A percentile compares a stretch with the other conserved stretches of the same genome.
These are phyloP conservation scores for Saccharata proteae DNA, from an alignment of 2,329 filamentous ascomycete species.

Conservation along the genomic window DNA sequence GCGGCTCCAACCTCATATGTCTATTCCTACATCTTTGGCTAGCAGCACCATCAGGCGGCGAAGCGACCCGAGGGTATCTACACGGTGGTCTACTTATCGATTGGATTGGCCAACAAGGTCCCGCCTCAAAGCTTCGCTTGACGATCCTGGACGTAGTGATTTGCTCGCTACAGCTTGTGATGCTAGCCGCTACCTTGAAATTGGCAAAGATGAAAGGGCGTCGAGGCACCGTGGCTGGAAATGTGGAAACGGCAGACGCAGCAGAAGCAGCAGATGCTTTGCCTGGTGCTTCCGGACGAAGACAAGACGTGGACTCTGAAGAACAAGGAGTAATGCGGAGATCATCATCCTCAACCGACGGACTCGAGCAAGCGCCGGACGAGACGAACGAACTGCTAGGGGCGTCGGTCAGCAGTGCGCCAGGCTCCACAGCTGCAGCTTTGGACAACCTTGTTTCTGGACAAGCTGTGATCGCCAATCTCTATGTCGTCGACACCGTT, in stretches of 20 bases:
- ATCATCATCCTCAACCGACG: slow-evolving; percentile 9
- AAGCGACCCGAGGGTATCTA: slow-evolving; percentile 41
- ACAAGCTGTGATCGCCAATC: slow-evolving; percentile 33
- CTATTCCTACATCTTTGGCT: slow-evolving; percentile 39
- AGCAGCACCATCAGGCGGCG: slow-evolving; percentile 30
- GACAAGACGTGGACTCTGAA: slow-evolving; percentile 47
- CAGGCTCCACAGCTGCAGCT: slow-evolving; percentile 17
- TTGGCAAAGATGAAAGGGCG: slow-evolving; percentile 36
- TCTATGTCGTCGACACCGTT: slow-evolving; percentile 29
- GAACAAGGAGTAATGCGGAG: slow-evolving; percentile 42
- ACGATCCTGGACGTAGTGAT: slow-evolving; percentile 42
- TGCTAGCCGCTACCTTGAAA: slow-evolving; percentile 43
- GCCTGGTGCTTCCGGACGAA: background rate
- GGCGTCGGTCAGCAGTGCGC: slow-evolving; percentile 8
- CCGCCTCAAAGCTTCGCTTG: slow-evolving; percentile 41
- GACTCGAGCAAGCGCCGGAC: background rate
- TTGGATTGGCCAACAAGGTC: slow-evolving; percentile 50
- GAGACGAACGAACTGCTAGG: slow-evolving; percentile 4
- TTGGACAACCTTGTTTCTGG: slow-evolving; percentile 36
- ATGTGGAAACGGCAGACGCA: slow-evolving; percentile 7
- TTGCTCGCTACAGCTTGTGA: slow-evolving; percentile 43
- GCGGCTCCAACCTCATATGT: slow-evolving; percentile 43
- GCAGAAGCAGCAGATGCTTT: slow-evolving; percentile 6
- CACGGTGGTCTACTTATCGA: slow-evolving; percentile 53
- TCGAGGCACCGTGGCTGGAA: too few species aligned